Evolutionary conservation across 495 filamentous ascomycete genomes (phyloP), one percentile per base, ranked within the genome.

Genomic region (Aspergillus incahuasiensis): DNA sequence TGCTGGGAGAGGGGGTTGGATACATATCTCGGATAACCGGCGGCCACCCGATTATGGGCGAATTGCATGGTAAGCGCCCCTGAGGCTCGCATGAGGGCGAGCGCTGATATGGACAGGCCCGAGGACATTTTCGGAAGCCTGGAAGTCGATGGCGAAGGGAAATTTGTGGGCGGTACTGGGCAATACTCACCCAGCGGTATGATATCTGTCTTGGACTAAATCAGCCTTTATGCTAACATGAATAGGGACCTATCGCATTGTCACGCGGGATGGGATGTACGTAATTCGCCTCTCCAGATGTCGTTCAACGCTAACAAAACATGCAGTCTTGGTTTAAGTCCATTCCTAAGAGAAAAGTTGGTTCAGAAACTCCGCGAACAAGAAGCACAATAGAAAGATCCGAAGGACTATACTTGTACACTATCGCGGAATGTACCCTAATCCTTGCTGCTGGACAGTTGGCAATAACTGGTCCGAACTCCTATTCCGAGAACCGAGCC

Each of bases 61-160:
- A 48, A 95, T 96, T 63, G 88, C 92, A 43, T 89, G 87, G 81
- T 77, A 60, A 24, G 0, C 16, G 12, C 18, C 8, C 48, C 34
- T 48, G 60, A 38, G 15, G 6, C 12, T 20, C 12, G 20, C 30
- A 11, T 19, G 2, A 8, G 3, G 1, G 13, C 11, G 6, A 30
- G 19, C 15, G 41, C 16, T 51, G 43, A 52, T 35, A 7, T 16
- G 13, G 16, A 19, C 34, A 77, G 80, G 78, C 82, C 84, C 0
- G 92, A 95, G 70, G 90, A 97, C 73, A 97, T 97, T 54, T 86
- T 97, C 63, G 92, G 92, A 30, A 96, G 92, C 63, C 77, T 96
- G 45, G 86, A 94, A 66, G 89, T 96, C 9, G 86, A 95, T 75
- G 81, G 79, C 3, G 58, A 79, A 18, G 92, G 92, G 1, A 72